Conservation (phyloP, 2,329 filamentous ascomycete species). For the Chaetomium strumarium region DNA sequence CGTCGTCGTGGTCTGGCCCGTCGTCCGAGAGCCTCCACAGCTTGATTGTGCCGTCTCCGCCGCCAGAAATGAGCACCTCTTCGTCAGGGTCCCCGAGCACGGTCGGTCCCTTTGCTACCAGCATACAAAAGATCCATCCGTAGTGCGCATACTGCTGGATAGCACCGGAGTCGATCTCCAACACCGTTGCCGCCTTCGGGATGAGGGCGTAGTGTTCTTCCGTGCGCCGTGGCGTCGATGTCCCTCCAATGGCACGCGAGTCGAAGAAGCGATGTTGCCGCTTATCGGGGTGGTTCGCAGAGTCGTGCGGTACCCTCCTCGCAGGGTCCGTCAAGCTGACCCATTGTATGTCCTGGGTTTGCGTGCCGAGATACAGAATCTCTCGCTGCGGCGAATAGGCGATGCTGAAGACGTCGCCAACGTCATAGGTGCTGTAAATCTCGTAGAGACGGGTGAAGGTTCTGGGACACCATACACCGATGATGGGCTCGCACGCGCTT, state of each 20-base stretch:
- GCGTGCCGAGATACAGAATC: conserved; percentile 84
- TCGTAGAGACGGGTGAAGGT: conserved; percentile 75
- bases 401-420: conserved; percentile 94
- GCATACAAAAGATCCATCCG: conserved; percentile 95
- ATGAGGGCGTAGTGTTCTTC: conserved; percentile 52
- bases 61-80: conserved; percentile 83
- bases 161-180: conserved; percentile 77
- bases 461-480: conserved; percentile 86
- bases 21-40: conserved; percentile 66
- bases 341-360: conserved; percentile 96
- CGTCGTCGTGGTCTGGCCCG: conserved; percentile 35
- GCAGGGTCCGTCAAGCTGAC: conserved; percentile 64
- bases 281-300: conserved; percentile 65
- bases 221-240: conserved; percentile 66
- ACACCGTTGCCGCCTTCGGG: conserved; percentile 47
- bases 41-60: conserved; percentile 90
- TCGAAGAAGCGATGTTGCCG: conserved; percentile 90
- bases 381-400: conserved; percentile 74
- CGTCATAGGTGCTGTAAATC: conserved; percentile 88
- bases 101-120: conserved; percentile 66
- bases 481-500: conserved; percentile 84
- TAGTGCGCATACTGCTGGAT: conserved; percentile 88
- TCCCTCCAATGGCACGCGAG: conserved; percentile 77
- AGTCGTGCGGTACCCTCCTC: conserved; percentile 53
- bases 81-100: conserved; percentile 63